Base-by-base conservation (phyloP, 371 early-diverging fungal genomes). In the Zancudomyces culisetae region DNA sequence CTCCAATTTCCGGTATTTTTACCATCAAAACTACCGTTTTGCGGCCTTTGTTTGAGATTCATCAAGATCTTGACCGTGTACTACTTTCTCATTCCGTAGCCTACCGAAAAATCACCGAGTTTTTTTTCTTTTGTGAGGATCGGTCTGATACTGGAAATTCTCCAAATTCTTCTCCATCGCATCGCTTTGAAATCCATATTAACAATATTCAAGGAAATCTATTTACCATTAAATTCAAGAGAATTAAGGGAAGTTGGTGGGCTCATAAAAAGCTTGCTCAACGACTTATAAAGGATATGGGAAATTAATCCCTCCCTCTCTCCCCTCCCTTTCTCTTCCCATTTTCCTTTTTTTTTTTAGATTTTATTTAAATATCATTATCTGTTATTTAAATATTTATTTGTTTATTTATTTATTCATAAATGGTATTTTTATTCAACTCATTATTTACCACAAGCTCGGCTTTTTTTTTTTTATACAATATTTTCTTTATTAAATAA, bases 191-290 rank as follows among this genome's bases (percentile, higher is more conserved):
- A 45, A 50, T 64, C 0, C 49, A 56, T 43, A 55, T 64, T 10
- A 63, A 58, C 27, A 55, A 54, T 2, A 57, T 63, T 15, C 63
- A 64, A 45, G 64, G 64, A 0, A 59, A 64, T 21, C 39, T 64
- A 21, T 63, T 59, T 41, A 64, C 64, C 13, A 56, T 64, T 45
- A 55, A 60, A 27, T 60, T 64, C 22, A 64, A 64, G 52, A 55
- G 64, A 15, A 10, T 64, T 18, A 57, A 64, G 30, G 64, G 64
- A 10, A 60, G 49, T 40, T 64, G 64, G 64, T 64, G 64, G 60
- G 55, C 54, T 0, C 63, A 63, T 29, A 64, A 64, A 42, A 64
- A 64, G 35, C 54, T 63, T 4, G 52, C 64, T 18, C 48, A 48
- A n/a, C n/a, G 29, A 27, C 27, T 48, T 23, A 48, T 48, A 23